phyloP scores from a whole-genome alignment of 2,329 filamentous ascomycete genomes.

The Curvularia sp. region DNA sequence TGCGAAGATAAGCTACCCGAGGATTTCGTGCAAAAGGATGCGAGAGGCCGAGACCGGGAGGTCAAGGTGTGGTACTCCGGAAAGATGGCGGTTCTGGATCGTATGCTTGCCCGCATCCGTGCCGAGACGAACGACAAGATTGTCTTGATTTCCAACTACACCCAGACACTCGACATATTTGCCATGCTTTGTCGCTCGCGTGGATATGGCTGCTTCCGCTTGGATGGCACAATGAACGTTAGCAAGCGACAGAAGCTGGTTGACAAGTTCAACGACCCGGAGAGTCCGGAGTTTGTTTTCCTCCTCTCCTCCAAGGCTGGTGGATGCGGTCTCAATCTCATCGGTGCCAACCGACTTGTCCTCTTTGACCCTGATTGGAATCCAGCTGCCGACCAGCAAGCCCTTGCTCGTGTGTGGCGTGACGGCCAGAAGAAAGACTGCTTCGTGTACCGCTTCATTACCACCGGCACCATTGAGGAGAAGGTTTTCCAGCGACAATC shows the following conservation, averaged over 20 bases:
- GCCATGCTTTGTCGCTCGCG: slow-evolving; percentile 86
- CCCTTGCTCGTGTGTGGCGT: slow-evolving; percentile 95
- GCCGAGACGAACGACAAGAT: slow-evolving; percentile 99
- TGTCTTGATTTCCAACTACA: slow-evolving; percentile 98
- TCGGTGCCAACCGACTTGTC: slow-evolving; percentile 91
- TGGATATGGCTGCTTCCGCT: slow-evolving; percentile 82
- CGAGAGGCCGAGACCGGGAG: slow-evolving; percentile 87
- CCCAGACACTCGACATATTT: slow-evolving; percentile 92
- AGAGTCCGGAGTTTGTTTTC: slow-evolving; percentile 90
- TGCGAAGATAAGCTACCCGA: slow-evolving; percentile 82
- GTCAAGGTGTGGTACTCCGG: slow-evolving; percentile 96
- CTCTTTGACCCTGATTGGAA: slow-evolving; percentile 97
- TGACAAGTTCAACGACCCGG: slow-evolving; percentile 95
- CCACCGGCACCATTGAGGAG: slow-evolving; percentile 96
- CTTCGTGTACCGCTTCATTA: slow-evolving; percentile 99
- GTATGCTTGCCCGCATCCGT: slow-evolving; percentile 94
- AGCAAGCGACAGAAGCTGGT: slow-evolving; percentile 97
- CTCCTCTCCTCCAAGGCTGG: slow-evolving; percentile 96
- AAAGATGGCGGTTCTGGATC: slow-evolving; percentile 97
- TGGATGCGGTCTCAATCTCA: slow-evolving; percentile 94
- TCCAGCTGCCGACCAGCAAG: slow-evolving; percentile 95
- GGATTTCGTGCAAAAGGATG: slow-evolving; percentile 87
- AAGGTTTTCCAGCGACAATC: slow-evolving; percentile 99
- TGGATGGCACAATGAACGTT: slow-evolving; percentile 97
- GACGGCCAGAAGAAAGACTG: slow-evolving; percentile 99